Evolutionary conservation across 805 yeast species (phyloP).

Genomic region (Lipomyces oligophaga): DNA sequence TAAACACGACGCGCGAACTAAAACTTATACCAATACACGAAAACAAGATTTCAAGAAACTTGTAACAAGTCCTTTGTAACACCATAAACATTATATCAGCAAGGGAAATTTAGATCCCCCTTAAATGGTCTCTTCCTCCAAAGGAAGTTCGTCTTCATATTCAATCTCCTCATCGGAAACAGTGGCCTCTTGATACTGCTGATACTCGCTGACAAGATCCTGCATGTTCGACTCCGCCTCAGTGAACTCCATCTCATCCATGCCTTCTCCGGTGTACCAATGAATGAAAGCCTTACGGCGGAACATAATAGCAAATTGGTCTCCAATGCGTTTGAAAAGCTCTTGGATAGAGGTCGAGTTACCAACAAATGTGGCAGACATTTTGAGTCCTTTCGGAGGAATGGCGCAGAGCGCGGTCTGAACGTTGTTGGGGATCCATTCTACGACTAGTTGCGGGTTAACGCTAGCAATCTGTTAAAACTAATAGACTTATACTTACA

Average conservation of each 20-base stretch:
- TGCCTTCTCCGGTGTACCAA: conserved; percentile 95
- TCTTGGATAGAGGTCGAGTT: conserved; percentile 93
- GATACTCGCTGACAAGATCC: conserved; percentile 86
- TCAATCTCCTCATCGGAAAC: conserved; percentile 74
- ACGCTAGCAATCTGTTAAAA: too few relatives aligned
- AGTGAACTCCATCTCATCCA: conserved; percentile 92
- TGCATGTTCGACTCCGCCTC: conserved; percentile 93
- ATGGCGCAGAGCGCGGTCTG: conserved; percentile 93
- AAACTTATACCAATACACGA: conserved; percentile 11
- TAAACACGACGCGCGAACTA: conserved; percentile 1
- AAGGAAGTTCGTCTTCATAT: conserved; percentile 41
- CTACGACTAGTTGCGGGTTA: conserved; percentile 63
- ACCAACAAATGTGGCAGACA: conserved; percentile 92
- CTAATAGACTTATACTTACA: conserved; percentile 20
- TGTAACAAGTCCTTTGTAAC: too few relatives aligned
- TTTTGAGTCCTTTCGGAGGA: conserved; percentile 79
- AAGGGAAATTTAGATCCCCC: too few relatives aligned
- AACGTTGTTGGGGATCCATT: conserved; percentile 96
- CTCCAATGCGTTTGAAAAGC: conserved; percentile 83
- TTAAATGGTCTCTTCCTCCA: conserved; percentile 30
- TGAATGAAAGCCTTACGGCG: conserved; percentile 92
- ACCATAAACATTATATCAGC: too few relatives aligned
- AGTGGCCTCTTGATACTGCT: conserved; percentile 88
- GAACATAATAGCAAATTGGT: conserved; percentile 90
- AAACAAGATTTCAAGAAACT: too few relatives aligned